Base-by-base conservation (phyloP, 805 yeast genomes). In the Nakazawaea ernobii region DNA sequence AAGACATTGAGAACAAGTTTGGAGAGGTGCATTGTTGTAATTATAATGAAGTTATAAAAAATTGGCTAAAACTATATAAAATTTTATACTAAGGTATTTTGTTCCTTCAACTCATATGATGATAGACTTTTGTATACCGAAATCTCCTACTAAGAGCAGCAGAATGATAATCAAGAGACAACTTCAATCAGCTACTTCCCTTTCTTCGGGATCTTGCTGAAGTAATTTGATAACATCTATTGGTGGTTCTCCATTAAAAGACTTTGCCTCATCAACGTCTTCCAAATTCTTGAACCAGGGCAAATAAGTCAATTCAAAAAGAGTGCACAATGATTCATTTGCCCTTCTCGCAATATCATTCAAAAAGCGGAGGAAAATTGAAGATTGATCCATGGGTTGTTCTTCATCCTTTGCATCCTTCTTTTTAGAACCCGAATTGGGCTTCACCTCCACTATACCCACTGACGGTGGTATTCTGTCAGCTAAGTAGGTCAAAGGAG, bases 381-480 rank as follows among this genome's bases (percentile, higher is more conserved):
- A 20, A 20, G 24, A 20, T 20, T 20, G 24, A 20, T 20, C 24
- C 37, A 35, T 8, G 10, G 26, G 28, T 32, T 15, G 17, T 24
- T 27, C 33, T 8, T 35, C 37, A 6, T 35, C 37, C 37, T 14
- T 35, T 9, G 5, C 8, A 5, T 9, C 20, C 6, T 20, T 20
- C 24, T 20, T 20, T 5, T 20, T 20, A 5, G 24, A 20, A 5
- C 5, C 24, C 3, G 39, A 17, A 26, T 43, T 52, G 39, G 32
- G 20, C n/a, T 24, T 37, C 17, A 53, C 51, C 43, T 62, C 66
- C 7, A 42, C 44, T 14, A 50, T 50, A 1, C 69, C 69, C 2
- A 66, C 60, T 1, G 68, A 65, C 0, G 68, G 68, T 2, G 69
- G 69, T 30, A 66, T 27, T 37, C 39, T 28, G 43, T 63, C 65